A percentile compares a stretch with the other conserved stretches of the same genome.
Conservation (phyloP, 305 asterid genomes). For the Fraxinus dipetala region DNA sequence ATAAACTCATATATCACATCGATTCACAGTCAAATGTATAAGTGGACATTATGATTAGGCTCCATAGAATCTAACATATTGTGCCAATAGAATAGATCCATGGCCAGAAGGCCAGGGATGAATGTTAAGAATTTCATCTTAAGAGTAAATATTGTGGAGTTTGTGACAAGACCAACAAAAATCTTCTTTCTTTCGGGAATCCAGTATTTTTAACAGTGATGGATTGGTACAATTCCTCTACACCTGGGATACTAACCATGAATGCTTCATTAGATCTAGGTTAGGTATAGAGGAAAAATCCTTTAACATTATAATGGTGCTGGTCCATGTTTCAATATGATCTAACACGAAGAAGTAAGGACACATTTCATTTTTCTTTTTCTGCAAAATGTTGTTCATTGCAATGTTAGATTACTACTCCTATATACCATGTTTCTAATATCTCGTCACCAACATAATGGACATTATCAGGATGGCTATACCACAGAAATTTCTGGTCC, state of each 20-base stretch:
- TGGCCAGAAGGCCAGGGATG: not conserved
- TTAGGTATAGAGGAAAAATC: not conserved
- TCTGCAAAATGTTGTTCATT: not conserved
- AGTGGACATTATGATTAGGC: not conserved
- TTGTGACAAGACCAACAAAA: not conserved
- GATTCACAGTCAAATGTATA: not conserved
- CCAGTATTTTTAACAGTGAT: not conserved
- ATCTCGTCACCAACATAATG: not conserved
- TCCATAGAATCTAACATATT: not conserved
- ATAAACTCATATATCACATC: not conserved
- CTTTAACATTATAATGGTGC: not conserved
- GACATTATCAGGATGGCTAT: conserved; percentile 62
- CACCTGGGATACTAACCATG: not conserved
- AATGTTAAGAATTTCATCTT: not conserved
- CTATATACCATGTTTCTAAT: not conserved
- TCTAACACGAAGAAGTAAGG: not conserved
- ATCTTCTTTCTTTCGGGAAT: not conserved
- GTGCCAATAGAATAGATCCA: not conserved
- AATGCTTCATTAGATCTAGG: not conserved
- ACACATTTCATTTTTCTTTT: not conserved
- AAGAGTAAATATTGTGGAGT: not conserved
- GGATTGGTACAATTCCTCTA: not conserved
- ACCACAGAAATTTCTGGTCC: conserved; percentile 46
- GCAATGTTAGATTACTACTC: not conserved
- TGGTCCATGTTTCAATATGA: not conserved